Evolutionary conservation across 2,329 filamentous ascomycete species (phyloP), one percentile per base, ranked within the genome.

Genomic region (Lachnellula cervina): DNA sequence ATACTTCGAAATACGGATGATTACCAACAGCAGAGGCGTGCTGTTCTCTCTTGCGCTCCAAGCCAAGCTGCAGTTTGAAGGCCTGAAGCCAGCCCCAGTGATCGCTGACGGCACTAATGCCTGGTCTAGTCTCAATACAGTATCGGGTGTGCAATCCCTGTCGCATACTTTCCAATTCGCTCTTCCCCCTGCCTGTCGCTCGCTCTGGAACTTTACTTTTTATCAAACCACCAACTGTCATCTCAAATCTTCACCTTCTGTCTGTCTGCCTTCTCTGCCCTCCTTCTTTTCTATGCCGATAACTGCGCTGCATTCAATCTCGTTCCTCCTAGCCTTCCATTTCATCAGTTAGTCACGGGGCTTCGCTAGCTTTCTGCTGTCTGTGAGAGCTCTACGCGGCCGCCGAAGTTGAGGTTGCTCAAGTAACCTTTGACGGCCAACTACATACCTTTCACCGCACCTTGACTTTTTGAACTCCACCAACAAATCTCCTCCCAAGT

Each of bases 391-490:
- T 34, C 17, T 42, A 56, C 35, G 37, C 44, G 28, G 43, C 40
- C 35, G 49, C 49, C 35, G 35, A 35, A 28, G 49, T 17, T 38
- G 34, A n/a, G 34, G 37, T 23, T 54, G 34, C 46, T 42, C 23
- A 19, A 17, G 32, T 43, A 19, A 25, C 44, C 17, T 49, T 51
- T 51, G 45, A 40, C 42, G 54, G 55, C 13, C 35, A 48, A 54
- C 53, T 44, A 49, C 49, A 59, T 55, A 61, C 44, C 54, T 61
- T 61, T 61, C 56, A 55, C 54, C 21, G 43, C 52, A 45, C 51
- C 49, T 58, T 46, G 21, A 17, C 21, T 37, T 42, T 21, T 46
- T 54, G 23, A 17, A 42, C 45, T 16, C 40, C 28, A 40, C 9
- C 32, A 49, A 23, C 48, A 17, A n/a, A 23, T 16, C 37, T 44